Base-by-base conservation (phyloP, 345 rosid species). In the Aquilaria sinensis region DNA sequence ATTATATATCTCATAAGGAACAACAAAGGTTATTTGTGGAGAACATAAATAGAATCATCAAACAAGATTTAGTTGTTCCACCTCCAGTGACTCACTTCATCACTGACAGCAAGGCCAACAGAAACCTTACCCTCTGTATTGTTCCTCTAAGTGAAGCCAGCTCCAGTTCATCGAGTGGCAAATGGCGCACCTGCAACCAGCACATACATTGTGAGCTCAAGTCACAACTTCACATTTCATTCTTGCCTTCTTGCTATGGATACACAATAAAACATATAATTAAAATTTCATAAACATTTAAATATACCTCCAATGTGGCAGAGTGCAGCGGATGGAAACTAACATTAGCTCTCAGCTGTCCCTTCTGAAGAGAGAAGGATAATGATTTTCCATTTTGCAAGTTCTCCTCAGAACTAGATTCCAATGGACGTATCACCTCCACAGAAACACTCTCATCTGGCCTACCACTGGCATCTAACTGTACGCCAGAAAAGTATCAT, bases 101-200 rank as follows among this genome's bases (percentile, higher is more conserved):
- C 31, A 53, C 53, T 57, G 46, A 50, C 37, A 57, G 60, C 30
- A 46, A 70, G 48, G 32, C 10, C 50, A 47, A 54, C 30, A 57
- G 12, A 31, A 58, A 49, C 30, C 83, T 72, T 85, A 90, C 98
- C 82, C 80, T 82, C 68, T 90, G 98, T 75, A 90, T 65, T 60
- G 90, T 83, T 69, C 98, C 97, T 15, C 97, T 74, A 16, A 93
- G 90, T 53, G 98, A 93, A 76, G 96, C 97, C 81, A 93, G 78
- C 80, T 93, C 97, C 83, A 93, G 70, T 68, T 93, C 98, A 80
- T 93, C 98, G 41, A 93, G 89, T 14, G 98, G 98, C 73, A 93
- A 80, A 63, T 93, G 63, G 61, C 96, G 96, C 64, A 93, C 76
- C 98, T 93, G 74, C 70, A 70, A 59, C 64, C 70, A 80, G 33